Conservation (phyloP, 305 asterid species). For the Fraxinus dipetala region DNA sequence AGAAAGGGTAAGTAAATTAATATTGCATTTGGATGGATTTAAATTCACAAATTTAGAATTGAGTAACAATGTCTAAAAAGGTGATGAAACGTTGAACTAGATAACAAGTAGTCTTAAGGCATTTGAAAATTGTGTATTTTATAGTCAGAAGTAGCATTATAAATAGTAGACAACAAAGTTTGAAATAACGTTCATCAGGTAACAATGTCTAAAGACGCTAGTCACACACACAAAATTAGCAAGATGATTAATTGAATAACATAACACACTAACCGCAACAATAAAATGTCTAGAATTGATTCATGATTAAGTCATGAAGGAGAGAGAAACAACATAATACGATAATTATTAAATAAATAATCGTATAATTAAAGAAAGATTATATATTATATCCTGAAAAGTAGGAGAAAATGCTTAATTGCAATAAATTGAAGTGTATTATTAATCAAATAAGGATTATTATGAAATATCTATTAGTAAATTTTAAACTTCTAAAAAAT, state of each 20-base stretch:
- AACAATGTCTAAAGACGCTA: neutral
- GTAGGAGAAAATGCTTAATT: neutral
- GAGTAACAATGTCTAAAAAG: neutral
- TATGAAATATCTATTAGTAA: neutral
- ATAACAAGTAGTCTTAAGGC: neutral
- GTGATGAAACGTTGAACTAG: neutral
- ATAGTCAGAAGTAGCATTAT: too few relatives aligned
- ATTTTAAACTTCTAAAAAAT: neutral
- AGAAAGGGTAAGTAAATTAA: neutral
- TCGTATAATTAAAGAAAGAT: too few relatives aligned
- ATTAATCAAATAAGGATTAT: too few relatives aligned
- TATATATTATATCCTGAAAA: neutral
- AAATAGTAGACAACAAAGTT: too few relatives aligned
- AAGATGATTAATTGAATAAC: neutral
- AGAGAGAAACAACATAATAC: too few relatives aligned
- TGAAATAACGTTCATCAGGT: too few relatives aligned
- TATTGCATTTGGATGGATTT: neutral
- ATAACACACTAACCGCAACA: neutral
- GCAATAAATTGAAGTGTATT: neutral
- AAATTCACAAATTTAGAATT: neutral
- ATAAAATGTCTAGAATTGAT: neutral
- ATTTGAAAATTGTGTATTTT: neutral
- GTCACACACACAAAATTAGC: neutral
- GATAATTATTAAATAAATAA: too few relatives aligned
- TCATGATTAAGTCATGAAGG: too few relatives aligned